Evolutionary conservation across 2,329 filamentous ascomycete species (phyloP), one percentile per base, ranked within the genome.

Genomic region (Nemania serpens): DNA sequence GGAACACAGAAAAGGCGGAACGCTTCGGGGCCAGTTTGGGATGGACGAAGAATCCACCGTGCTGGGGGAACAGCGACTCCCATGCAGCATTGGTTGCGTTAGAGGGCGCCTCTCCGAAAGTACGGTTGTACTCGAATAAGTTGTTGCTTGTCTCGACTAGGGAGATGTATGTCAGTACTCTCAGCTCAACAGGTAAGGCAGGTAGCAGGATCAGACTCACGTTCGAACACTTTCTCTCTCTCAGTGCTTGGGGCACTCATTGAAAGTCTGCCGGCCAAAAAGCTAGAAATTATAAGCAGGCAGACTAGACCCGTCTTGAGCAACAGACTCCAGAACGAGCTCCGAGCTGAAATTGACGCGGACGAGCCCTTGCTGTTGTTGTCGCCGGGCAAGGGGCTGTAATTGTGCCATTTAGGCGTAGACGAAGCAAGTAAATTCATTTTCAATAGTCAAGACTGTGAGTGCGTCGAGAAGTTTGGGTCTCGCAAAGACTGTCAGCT

Each of bases 1-100:
- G 53, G 37, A 17, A 49, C 7, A 41, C 29, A 39, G 53, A 56
- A 29, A 56, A 56, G 9, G 53, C 20, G 5, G 53, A 39, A 6
- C 53, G 17, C 15, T 22, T 15, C 1, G 53, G 45, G 1, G 53
- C 53, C 2, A 41, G 7, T 12, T 12, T 15, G 4, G 53, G 22
- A 42, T 56, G 53, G 13, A 34, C 25, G 33, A 56, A 56, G 17
- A 56, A 56, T 15, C 43, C 45, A 17, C 37, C 29, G 3, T 49
- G n/a, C 20, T 29, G 3, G 25, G 53, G 53, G 22, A 56, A 56
- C 41, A 43, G 18, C 39, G 25, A n/a, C n/a, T 36, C 37, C 20
- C 51, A 39, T 25, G 29, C 10, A 36, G 20, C 18, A 36, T 37
- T 25, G 37, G 39, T 36, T 3, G 37, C 37, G 29, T 29, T 45